Base-by-base conservation (phyloP, 2,329 filamentous ascomycete genomes). In the Alternaria dauci region DNA sequence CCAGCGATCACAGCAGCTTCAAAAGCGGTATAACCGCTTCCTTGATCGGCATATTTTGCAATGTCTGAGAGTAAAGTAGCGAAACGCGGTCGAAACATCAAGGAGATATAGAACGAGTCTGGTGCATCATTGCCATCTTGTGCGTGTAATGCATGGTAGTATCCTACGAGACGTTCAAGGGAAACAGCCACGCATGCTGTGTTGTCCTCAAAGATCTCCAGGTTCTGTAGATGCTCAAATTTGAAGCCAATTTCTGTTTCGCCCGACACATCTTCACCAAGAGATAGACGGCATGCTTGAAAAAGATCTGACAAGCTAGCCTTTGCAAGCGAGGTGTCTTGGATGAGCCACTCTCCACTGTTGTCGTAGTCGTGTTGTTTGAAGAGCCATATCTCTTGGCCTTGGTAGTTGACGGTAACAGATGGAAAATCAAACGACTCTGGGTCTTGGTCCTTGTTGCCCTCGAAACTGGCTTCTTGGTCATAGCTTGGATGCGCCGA, bases 61-160 rank as follows among this genome's bases (percentile, higher is more conserved):
- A 91, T 80, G 62, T 83, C 80, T 36, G 79, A 76, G 30, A 90
- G 75, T 58, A 86, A 83, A 43, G 82, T 81, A 4, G 80, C 77
- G 69, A 89, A 85, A 48, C 83, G 85, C 41, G 83, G 78, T 69
- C 84, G 86, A 20, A 82, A 83, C 53, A 79, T 80, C 52, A 91
- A 79, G 9, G 81, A 81, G 56, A 90, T 78, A 67, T 87, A 86
- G n/a, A 90, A 80, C 16, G 87, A 84, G 32, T 85, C 82, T 2
- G 84, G 82, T 23, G 81, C 75, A 53, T 82, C 78, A 41, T 81
- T 75, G 25, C 83, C 86, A 71, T 90, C 88, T 69, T 90, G 88
- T 32, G 81, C 81, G 65, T 85, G 83, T 46, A 91, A 78, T 16
- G 82, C 80, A 59, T 88, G 76, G 69, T 89, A 89, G 46, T 89